A percentile compares a stretch with the other conserved stretches of the same genome.
Conservation (phyloP, 345 rosid species). For the Cardamine occulta region DNA sequence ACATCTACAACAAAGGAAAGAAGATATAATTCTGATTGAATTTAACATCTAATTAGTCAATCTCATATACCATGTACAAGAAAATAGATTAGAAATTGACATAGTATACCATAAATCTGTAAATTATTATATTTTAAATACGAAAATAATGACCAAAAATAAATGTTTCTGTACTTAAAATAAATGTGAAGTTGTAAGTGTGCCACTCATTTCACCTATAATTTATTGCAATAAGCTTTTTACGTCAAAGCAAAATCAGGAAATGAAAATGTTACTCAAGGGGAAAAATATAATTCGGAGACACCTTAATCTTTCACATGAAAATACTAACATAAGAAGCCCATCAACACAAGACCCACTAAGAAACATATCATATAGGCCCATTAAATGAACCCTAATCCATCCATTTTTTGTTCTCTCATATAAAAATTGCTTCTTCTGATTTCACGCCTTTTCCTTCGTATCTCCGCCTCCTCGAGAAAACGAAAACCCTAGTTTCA, state of each 20-base stretch:
- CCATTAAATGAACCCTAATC: constrained; percentile 42
- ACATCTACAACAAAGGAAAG: not conserved
- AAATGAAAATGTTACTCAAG: not conserved
- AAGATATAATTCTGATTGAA: not conserved
- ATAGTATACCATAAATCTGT: not conserved
- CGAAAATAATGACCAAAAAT: not conserved
- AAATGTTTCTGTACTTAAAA: not conserved
- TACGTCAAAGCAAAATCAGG: not conserved
- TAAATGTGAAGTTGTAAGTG: not conserved
- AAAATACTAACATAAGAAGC: not conserved
- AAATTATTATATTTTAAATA: not conserved
- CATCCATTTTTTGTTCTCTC: not conserved
- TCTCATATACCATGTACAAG: not conserved
- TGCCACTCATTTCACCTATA: not conserved
- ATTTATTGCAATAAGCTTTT: not conserved
- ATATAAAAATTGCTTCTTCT: constrained; percentile 21
- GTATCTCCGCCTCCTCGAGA: constrained; percentile 39
- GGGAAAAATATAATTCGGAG: not conserved
- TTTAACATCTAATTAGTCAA: not conserved
- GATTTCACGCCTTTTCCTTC: constrained; percentile 10
- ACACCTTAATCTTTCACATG: not conserved
- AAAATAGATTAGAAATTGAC: not conserved
- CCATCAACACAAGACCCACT: not conserved
- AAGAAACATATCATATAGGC: not conserved
- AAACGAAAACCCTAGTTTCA: constrained; percentile 39